Evolutionary conservation across 1,139 yeast species (phyloP), one percentile per base, ranked within the genome.

Genomic region (Yamadazyma mexicana): DNA sequence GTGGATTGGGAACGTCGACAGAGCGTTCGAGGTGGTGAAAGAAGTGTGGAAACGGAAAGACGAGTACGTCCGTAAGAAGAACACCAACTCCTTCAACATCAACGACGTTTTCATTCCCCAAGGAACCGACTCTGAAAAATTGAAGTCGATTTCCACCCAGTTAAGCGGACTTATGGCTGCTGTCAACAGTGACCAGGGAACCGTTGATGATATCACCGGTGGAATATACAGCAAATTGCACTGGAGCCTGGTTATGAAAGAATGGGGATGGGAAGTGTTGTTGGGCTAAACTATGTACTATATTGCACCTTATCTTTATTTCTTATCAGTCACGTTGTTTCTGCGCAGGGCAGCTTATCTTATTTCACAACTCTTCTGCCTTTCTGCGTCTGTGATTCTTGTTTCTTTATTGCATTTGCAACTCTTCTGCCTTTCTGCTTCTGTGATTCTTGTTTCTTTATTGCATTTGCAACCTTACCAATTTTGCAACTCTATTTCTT

Each of bases 191-290:
- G 64, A 61, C 12, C 54, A 50, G 11, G 58, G 58, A 17, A 56
- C 61, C 4, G 44, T 61, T n/a, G 68, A 66, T 15, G 69, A 64
- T 31, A 50, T 57, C 20, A 54, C 54, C n/a, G 71, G 67, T 32
- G 74, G 76, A 1, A 64, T 79, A 31, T 65, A 67, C 39, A 72
- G 79, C 23, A 68, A 74, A 58, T 61, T 79, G n/a, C 87, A 81
- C 55, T 82, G 88, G 88, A 76, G 80, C 39, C 62, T 75, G 0
- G 78, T 82, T 10, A 82, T 81, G 87, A 75, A 76, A 49, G 87
- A 81, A 48, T 81, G 87, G 87, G 81, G 82, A 1, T 81, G 87
- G 87, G 87, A 82, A 54, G 81, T 82, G 11, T 55, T 81, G 33
- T 56, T 78, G 30, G 83, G 70, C 4, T 66, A 45, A 45, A 8